Conservation (phyloP, 345 rosid genomes). For the Eucalyptus shirleyi region DNA sequence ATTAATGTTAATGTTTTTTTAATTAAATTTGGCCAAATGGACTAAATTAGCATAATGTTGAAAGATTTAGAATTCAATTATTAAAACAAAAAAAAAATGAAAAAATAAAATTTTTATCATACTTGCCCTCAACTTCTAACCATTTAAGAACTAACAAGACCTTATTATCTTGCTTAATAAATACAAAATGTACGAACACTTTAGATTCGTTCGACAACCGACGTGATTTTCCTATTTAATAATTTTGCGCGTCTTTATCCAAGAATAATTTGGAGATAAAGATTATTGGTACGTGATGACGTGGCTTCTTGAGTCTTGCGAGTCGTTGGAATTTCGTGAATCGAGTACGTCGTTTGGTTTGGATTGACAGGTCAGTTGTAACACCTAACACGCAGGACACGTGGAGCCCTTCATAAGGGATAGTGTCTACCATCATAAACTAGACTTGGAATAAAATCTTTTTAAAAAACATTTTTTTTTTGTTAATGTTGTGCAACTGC, state of each 20-base stretch:
- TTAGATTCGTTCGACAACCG: neutral
- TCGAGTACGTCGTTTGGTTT: neutral
- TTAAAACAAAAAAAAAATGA: too few relatives aligned
- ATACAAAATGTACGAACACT: neutral
- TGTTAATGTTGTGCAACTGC: neutral
- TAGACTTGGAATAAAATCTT: neutral
- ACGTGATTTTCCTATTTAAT: neutral
- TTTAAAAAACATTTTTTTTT: neutral
- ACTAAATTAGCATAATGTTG: rapidly evolving
- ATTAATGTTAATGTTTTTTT: too few relatives aligned
- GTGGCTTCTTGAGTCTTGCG: neutral
- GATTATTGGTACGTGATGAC: neutral
- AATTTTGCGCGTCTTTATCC: neutral
- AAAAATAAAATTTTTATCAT: too few relatives aligned
- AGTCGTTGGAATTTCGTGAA: neutral
- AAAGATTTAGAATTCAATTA: too few relatives aligned
- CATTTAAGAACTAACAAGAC: neutral
- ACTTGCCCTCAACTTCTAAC: rapidly evolving
- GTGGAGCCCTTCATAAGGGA: neutral
- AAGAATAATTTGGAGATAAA: neutral
- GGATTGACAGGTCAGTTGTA: neutral
- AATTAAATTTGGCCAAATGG: too few relatives aligned
- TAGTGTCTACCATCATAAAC: neutral
- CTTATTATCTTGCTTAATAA: neutral
- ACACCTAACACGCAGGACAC: neutral